These are phyloP conservation scores for Rubroboletus satanas DNA, from an alignment of 768 basidiomycete genomes.

Conservation along the genomic window DNA sequence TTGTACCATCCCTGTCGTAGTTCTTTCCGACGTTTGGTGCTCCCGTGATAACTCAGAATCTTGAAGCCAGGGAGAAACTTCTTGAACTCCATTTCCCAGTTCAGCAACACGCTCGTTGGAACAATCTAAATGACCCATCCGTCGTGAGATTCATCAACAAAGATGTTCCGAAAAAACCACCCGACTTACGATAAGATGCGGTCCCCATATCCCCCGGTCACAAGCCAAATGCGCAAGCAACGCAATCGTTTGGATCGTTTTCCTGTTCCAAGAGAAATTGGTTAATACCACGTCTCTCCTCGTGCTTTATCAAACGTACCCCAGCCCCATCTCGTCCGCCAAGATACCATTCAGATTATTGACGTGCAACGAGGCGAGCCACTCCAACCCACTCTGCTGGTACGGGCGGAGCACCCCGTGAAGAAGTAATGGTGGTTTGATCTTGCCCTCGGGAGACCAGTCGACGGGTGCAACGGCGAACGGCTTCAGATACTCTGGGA, in stretches of 20 bases:
- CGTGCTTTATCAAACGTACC: constrained; percentile 48
- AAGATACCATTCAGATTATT: constrained; percentile 81
- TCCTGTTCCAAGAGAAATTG: constrained; percentile 43
- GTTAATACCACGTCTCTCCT: background rate
- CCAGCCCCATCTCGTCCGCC: constrained; percentile 93
- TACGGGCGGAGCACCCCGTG: constrained; percentile 90
- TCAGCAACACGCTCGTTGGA: constrained; percentile 89
- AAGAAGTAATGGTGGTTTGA: constrained; percentile 68
- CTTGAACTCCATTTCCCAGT: constrained; percentile 98
- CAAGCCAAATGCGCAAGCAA: constrained; percentile 90
- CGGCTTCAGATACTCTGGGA: constrained; percentile 56
- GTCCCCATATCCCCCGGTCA: constrained; percentile 87
- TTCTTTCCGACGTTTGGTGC: constrained; percentile 83
- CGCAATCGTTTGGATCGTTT: constrained; percentile 96
- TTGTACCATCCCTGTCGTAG: constrained; percentile 89
- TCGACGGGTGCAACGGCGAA: constrained; percentile 71
- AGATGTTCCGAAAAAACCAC: background rate
- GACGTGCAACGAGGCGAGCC: constrained; percentile 84
- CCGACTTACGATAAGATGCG: constrained; percentile 72
- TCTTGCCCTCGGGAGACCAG: constrained; percentile 56
- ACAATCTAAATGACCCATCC: constrained; percentile 49
- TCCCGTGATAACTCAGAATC: constrained; percentile 87
- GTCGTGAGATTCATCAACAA: background rate
- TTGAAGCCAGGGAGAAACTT: constrained; percentile 90
- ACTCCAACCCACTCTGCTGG: constrained; percentile 89